A percentile compares a stretch with the other conserved stretches of the same genome.
Evolutionary conservation across 2,329 filamentous ascomycete species (phyloP).

Genomic region (Diaporthe caulivora): DNA sequence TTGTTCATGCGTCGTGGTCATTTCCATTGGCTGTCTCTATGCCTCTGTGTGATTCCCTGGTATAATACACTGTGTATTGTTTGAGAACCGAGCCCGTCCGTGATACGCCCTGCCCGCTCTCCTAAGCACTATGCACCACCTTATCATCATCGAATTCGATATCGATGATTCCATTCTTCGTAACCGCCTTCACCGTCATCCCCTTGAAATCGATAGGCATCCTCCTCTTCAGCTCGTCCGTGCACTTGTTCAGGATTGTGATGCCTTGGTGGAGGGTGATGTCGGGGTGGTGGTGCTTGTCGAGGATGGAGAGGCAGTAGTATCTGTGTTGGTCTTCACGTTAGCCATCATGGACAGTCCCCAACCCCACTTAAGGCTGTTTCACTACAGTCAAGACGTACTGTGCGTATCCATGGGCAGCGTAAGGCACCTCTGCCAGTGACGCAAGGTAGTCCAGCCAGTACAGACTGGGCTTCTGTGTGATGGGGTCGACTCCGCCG

Average conservation of each 20-base stretch:
- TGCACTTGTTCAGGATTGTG: constrained; percentile 94
- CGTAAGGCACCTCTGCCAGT: constrained; percentile 89
- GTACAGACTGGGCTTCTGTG: constrained; percentile 90
- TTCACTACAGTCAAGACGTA: constrained; percentile 59
- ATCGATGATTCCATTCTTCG: constrained; percentile 90
- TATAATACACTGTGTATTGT: constrained; percentile 45
- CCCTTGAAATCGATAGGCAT: constrained; percentile 99
- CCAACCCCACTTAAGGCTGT: background rate
- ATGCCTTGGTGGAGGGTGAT: constrained; percentile 90
- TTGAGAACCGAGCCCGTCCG: constrained; percentile 19
- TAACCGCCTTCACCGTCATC: constrained; percentile 92
- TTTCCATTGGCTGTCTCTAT: constrained; percentile 37
- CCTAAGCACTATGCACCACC: constrained; percentile 72
- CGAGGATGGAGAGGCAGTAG: constrained; percentile 96
- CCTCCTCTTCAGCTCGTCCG: constrained; percentile 95
- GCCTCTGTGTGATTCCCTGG: constrained; percentile 36
- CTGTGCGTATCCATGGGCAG: constrained; percentile 98
- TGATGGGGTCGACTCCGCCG: constrained; percentile 92
- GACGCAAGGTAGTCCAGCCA: constrained; percentile 98
- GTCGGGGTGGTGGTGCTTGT: constrained; percentile 98
- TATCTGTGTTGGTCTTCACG: constrained; percentile 67
- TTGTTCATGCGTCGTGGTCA: constrained; percentile 32
- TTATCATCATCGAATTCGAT: constrained; percentile 88
- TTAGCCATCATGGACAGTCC: constrained; percentile 43
- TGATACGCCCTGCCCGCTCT: constrained; percentile 29